Conservation (phyloP, 192 early-diverging fungal species). For the Chytriomyces hyalinus region DNA sequence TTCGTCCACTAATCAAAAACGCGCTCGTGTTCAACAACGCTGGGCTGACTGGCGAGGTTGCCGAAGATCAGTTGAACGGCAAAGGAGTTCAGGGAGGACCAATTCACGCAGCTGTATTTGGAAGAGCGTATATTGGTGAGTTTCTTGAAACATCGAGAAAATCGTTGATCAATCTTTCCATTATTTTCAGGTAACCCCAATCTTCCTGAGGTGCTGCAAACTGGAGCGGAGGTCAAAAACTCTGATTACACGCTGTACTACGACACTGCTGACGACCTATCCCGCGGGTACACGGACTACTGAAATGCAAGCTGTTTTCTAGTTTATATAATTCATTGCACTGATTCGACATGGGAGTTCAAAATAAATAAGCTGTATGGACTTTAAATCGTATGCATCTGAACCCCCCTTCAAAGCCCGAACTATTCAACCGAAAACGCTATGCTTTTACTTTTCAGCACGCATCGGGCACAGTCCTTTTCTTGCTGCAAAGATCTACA, state of each 20-base stretch:
- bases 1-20: constrained; percentile 16
- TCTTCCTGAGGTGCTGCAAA: constrained; percentile 9
- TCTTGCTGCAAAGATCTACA: no score
- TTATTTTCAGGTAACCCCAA: background rate
- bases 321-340: no score
- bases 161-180: background rate
- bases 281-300: constrained; percentile 5
- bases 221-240: background rate
- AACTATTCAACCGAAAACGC: no score
- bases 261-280: background rate
- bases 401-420: no score
- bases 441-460: no score
- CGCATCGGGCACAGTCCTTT: no score
- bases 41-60: background rate
- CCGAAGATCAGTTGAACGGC: constrained; percentile 4
- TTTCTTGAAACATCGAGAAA: background rate
- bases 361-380: no score
- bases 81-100: background rate
- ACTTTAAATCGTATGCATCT: no score
- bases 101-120: constrained; percentile 22
- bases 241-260: constrained; percentile 9
- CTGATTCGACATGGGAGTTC: no score
- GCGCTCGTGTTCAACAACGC: constrained; percentile 13
- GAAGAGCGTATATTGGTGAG: constrained; percentile 5
- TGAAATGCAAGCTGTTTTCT: background rate